Base-by-base conservation (phyloP, 495 filamentous ascomycete species). In the Penicillium atrosanguineum region DNA sequence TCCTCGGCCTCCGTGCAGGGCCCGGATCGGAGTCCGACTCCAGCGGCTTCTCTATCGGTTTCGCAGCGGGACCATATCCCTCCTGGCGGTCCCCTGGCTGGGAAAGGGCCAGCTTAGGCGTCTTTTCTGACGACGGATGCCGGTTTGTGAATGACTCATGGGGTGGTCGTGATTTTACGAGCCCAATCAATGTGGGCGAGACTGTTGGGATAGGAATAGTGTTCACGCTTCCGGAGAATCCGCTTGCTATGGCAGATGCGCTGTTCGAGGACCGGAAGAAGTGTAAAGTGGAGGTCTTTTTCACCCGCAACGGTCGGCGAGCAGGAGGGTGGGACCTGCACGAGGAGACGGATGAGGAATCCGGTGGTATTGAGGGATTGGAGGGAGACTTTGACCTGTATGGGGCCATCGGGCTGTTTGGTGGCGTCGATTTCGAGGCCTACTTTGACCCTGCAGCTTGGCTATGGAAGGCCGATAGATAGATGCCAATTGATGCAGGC, bases 91-190 rank as follows among this genome's bases (percentile, higher is more conserved):
- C 94, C 50, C 93, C 93, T 0, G 93, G 93, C 2, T 97, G 93
- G 93, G 86, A 97, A 64, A 76, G 92, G 26, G 91, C 82, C 2
- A 88, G 85, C 42, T 62, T 96, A n/a, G 93, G 80, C 7, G 85
- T 97, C 11, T 94, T 96, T 60, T 87, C 88, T 3, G 93, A 97
- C 65, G 93, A 97, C 67, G 93, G 93, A 11, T 84, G 88, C 59
- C 79, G 83, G 57, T 97, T 89, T 67, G 79, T 94, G 54, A 95
- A 96, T 72, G 89, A 97, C 63, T 80, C 81, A 1, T 91, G 79
- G 76, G 93, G 93, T 20, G 93, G 93, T 3, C 84, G 81, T 55
- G 77, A 85, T 49, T 96, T 97, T 63, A 82, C 80, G 0, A 45
- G n/a, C 20, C 59, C 79, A 1, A 82, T 88, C 57, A 50, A 61